Evolutionary conservation across 441 rosid species (phyloP), one percentile per base, ranked within the genome.

Genomic region (Croton laevigatus): DNA sequence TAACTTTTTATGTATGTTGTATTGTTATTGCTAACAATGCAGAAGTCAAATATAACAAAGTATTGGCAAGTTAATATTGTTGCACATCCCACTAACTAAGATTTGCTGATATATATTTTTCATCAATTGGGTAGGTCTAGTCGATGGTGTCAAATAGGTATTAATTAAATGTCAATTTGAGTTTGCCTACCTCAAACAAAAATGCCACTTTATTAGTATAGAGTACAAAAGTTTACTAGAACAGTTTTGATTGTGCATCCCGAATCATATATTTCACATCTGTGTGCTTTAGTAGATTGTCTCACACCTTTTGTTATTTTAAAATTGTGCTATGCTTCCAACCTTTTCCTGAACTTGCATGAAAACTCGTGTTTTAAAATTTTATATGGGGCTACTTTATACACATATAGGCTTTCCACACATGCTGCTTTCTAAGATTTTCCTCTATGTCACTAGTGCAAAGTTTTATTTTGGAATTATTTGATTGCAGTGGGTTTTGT

Each of bases 401-500:
- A 42, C 6, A 2, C 48, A 36, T 38, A 38, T 51, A 54, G 61
- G 51, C 7, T 67, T 4, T 70, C 36, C 48, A 19, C 8, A 19
- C 36, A 10, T 65, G 51, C 27, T 38, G 7, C 45, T 69, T 48
- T 9, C 27, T 16, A 68, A 69, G 27, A 4, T 9, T 16, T 14
- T 19, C 45, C 49, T 34, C 16, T 54, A 52, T 19, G 40, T 66
- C 55, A 55, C 68, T 76, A 69, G 77, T 58, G 36, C 10, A 49
- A 17, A 66, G 13, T 76, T 57, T 62, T 76, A 6, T 74, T 36
- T 68, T 42, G 58, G 46, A 62, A 70, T 71, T 45, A 57, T 22
- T 71, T 34, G 52, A 51, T 8, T 81, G 91, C 91, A 94, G 97
- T 94, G 95, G 97, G 95, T 91, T 68, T 80, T 94, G 81, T 94